Conservation (phyloP, 495 filamentous ascomycete genomes). For the Aspergillus nidulans region DNA sequence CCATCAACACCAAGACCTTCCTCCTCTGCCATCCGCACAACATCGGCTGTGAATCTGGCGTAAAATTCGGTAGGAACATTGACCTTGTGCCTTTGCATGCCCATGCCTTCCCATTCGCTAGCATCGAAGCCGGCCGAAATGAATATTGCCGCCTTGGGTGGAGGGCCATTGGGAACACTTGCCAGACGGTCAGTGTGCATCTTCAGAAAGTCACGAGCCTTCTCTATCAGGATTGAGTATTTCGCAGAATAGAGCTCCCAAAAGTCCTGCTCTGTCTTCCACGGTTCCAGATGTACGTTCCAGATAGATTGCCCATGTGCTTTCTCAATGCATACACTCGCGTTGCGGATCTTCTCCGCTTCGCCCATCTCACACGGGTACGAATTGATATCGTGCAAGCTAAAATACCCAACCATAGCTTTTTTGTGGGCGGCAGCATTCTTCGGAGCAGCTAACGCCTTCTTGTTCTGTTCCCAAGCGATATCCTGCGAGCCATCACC, state of each 20-base stretch:
- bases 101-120: slow-evolving; percentile 83
- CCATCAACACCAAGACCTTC: slow-evolving; percentile 73
- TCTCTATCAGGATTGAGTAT: slow-evolving; percentile 71
- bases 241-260: slow-evolving; percentile 78
- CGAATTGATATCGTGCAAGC: slow-evolving; percentile 94
- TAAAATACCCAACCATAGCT: slow-evolving; percentile 89
- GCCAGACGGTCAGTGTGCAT: slow-evolving; percentile 60
- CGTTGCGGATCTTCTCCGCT: slow-evolving; percentile 82
- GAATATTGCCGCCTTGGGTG: slow-evolving; percentile 82
- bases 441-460: slow-evolving; percentile 51
- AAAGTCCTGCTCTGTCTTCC: slow-evolving; percentile 77
- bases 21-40: slow-evolving; percentile 77
- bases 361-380: slow-evolving; percentile 92
- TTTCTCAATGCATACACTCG: slow-evolving; percentile 86
- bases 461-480: slow-evolving; percentile 77
- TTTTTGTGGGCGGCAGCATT: slow-evolving; percentile 69
- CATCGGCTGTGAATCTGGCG: slow-evolving; percentile 79
- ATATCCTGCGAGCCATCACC: slow-evolving; percentile 94
- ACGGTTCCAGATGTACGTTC: slow-evolving; percentile 91
- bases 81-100: slow-evolving; percentile 91
- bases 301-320: slow-evolving; percentile 89
- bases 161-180: slow-evolving; percentile 43
- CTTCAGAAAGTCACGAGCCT: slow-evolving; percentile 70
- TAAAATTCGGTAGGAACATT: slow-evolving; percentile 98
- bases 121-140: slow-evolving; percentile 95